These are phyloP conservation scores for Candida schatavii DNA, from an alignment of 805 yeast genomes.

Conservation along the genomic window DNA sequence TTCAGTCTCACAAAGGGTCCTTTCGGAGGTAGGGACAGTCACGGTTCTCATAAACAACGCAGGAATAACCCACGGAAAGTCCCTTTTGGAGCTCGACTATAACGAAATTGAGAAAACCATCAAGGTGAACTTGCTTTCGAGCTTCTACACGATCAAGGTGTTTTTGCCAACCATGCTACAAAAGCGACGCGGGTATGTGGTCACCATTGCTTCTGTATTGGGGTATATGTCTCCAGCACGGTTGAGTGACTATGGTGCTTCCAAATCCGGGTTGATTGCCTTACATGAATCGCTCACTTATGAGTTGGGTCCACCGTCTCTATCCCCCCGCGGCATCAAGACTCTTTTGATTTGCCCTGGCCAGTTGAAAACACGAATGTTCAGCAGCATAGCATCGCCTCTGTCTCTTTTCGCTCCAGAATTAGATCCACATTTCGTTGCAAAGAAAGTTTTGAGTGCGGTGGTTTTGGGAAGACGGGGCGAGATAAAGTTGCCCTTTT, in stretches of 20 bases:
- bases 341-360: constrained; percentile 85
- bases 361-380: constrained; percentile 75
- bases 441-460: constrained; percentile 52
- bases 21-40: constrained; percentile 52
- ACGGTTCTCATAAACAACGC: constrained; percentile 83
- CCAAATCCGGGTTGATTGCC: constrained; percentile 83
- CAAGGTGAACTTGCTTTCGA: constrained; percentile 66
- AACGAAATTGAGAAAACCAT: constrained; percentile 62
- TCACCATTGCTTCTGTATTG: constrained; percentile 79
- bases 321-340: constrained; percentile 52
- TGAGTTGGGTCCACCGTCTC: constrained; percentile 57
- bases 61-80: constrained; percentile 62
- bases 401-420: constrained; percentile 78
- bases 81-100: constrained; percentile 50
- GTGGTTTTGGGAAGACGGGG: constrained; percentile 62
- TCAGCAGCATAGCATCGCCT: constrained; percentile 71
- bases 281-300: constrained; percentile 77
- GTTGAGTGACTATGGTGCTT: constrained; percentile 81
- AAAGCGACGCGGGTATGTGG: constrained; percentile 64
- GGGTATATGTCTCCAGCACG: constrained; percentile 86
- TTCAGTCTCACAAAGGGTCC: constrained; percentile 38
- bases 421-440: constrained; percentile 65
- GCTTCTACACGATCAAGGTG: constrained; percentile 64
- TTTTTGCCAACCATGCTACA: constrained; percentile 73
- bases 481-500: constrained; percentile 70